phyloP scores from a whole-genome alignment of 2,329 filamentous ascomycete species.

The Fusarium sambucinum region DNA sequence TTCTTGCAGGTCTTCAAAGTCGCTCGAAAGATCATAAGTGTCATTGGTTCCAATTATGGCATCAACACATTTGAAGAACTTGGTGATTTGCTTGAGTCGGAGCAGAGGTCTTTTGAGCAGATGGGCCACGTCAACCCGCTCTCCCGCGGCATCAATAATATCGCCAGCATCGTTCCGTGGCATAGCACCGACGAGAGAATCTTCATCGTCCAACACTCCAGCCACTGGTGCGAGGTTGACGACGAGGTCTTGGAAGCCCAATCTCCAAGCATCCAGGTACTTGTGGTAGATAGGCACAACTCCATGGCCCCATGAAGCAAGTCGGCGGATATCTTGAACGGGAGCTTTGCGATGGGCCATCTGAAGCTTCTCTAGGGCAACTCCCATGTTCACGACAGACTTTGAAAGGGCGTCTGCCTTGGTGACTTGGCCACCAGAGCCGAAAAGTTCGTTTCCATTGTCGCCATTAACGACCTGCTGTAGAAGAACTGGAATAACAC shows the following conservation, averaged over 20 bases:
- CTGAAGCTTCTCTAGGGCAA: constrained; percentile 86
- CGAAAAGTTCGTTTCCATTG: constrained; percentile 75
- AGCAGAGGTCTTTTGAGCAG: constrained; percentile 90
- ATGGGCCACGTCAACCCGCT: constrained; percentile 94
- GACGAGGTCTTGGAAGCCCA: constrained; percentile 94
- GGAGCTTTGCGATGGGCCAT: constrained; percentile 84
- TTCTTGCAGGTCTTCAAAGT: constrained; percentile 79
- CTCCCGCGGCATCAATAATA: constrained; percentile 79
- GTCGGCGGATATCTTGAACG: constrained; percentile 74
- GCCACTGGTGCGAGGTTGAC: constrained; percentile 86
- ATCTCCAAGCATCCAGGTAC: constrained; percentile 88
- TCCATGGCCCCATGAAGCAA: constrained; percentile 85
- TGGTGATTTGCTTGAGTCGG: constrained; percentile 87
- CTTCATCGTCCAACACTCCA: constrained; percentile 66
- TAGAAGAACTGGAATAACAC: constrained; percentile 92
- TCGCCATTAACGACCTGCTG: constrained; percentile 82
- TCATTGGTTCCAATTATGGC: constrained; percentile 64
- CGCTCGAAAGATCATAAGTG: constrained; percentile 55
- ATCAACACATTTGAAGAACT: constrained; percentile 79
- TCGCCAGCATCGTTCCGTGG: constrained; percentile 74
- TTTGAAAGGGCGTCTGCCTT: constrained; percentile 76
- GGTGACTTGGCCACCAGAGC: constrained; percentile 63
- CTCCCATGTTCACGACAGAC: constrained; percentile 93
- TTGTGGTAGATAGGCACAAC: constrained; percentile 83
- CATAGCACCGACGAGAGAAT: constrained; percentile 69